Evolutionary conservation across 495 filamentous ascomycete genomes (phyloP).

Genomic region (Aspergillus coremiiformis): DNA sequence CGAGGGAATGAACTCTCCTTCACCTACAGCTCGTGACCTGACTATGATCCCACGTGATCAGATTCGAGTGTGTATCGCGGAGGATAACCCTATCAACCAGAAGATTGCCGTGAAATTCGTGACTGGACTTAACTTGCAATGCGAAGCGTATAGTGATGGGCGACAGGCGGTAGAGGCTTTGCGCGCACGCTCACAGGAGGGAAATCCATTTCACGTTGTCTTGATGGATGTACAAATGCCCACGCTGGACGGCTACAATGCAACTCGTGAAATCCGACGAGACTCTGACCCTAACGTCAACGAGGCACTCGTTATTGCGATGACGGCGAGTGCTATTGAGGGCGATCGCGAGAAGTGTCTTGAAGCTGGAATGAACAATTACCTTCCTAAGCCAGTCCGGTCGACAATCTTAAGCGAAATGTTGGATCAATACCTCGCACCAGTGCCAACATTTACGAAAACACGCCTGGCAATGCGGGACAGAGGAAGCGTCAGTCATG

Average conservation of each 20-base stretch:
- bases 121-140: slow-evolving; percentile 69
- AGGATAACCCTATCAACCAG: slow-evolving; percentile 88
- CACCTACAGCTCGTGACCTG: slow-evolving; percentile 45
- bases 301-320: slow-evolving; percentile 77
- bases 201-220: slow-evolving; percentile 64
- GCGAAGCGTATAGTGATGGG: slow-evolving; percentile 80
- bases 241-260: slow-evolving; percentile 87
- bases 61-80: slow-evolving; percentile 79
- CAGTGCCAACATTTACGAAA: slow-evolving; percentile 39
- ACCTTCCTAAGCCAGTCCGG: slow-evolving; percentile 84
- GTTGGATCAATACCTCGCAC: slow-evolving; percentile 60
- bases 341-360: slow-evolving; percentile 89
- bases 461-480: slow-evolving; percentile 32
- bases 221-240: slow-evolving; percentile 98
- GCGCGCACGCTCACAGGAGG: slow-evolving; percentile 57
- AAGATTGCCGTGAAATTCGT: slow-evolving; percentile 89
- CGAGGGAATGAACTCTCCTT: slow-evolving; percentile 22
- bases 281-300: slow-evolving; percentile 67
- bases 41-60: slow-evolving; percentile 65
- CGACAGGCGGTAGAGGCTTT: slow-evolving; percentile 80
- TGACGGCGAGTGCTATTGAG: slow-evolving; percentile 88
- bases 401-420: slow-evolving; percentile 66
- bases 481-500: slow-evolving; percentile 27
- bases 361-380: slow-evolving; percentile 92
- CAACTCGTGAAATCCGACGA: slow-evolving; percentile 69